Base-by-base conservation (phyloP, 305 asterid species). In the Striga hermonthica region DNA sequence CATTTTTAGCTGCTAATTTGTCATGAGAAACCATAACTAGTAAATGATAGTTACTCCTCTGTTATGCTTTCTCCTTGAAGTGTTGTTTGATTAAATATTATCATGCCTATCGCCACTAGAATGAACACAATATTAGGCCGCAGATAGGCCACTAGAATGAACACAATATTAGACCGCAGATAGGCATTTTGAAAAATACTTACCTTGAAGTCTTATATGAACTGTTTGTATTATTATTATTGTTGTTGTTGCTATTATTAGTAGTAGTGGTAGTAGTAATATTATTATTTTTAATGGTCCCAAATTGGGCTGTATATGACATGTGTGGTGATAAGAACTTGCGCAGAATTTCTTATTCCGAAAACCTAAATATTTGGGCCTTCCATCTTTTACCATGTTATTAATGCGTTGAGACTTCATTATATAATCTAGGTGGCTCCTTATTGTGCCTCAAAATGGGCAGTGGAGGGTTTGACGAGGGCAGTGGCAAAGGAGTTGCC, bases 381-480 rank as follows among this genome's bases (percentile, higher is more conserved):
- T 57, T 65, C 45, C 48, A 36, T n/a, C 65, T 31, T 64, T 57
- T 45, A 62, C 53, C 65, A 64, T 40, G 64, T 66, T 66, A 13
- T 50, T 66, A 65, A 59, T 64, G 41, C 9, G 36, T 39, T 73
- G 78, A 66, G 53, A 62, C 55, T 60, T 71, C 54, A 41, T 71
- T 48, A 48, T 55, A 67, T 60, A 68, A 70, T 70, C 71, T 73
- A 91, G 98, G 98, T 91, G 57, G 96, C 98, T 53, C 98, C 98
- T 13, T 91, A 91, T 76, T 91, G 98, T 76, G 95, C 98, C 69
- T 91, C 98, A 9, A 91, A 91, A 77, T 91, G 98, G 98, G 98
- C 98, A 37, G 77, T 89, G 39, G 96, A 91, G 68, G 98, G 98
- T 75, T 78, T 91, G 76, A 82, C 96, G 22, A 83, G 82, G 74